Percentiles rank a stretch among this genome's conserved stretches.
Evolutionary conservation across 164 flowering plant genomes (phyloP).

Genomic region (Brasenia schreberi): DNA sequence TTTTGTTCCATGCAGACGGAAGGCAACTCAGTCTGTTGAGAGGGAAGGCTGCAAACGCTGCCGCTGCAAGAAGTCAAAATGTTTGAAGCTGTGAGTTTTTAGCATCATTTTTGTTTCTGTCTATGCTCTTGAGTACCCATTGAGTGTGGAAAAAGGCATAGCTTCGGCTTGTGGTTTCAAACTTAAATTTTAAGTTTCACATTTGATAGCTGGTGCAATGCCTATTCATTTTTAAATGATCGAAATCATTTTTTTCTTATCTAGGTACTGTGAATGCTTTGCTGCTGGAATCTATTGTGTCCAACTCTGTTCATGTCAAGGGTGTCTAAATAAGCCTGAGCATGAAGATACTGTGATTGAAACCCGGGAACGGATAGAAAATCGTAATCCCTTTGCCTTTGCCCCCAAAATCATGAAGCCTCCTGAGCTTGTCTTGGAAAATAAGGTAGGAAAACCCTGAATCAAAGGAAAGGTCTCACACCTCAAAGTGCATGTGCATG

Average conservation of each 20-base stretch:
- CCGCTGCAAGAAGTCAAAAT: conserved; percentile 91
- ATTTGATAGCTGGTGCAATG: neutral
- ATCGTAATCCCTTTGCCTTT: conserved; percentile 69
- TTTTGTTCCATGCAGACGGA: conserved; percentile 31
- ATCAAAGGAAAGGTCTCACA: too few species aligned
- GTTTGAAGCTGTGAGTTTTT: conserved; percentile 93
- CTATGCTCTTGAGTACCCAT: too few species aligned
- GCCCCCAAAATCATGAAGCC: conserved; percentile 60
- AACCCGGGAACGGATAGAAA: conserved; percentile 59
- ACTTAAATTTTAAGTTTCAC: too few species aligned
- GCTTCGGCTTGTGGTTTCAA: too few species aligned
- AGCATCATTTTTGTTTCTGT: too few species aligned
- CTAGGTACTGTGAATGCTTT: conserved; percentile 73
- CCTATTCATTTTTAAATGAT: neutral
- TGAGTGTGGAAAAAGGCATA: too few species aligned
- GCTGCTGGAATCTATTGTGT: conserved; percentile 77
- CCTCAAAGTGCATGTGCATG: too few species aligned
- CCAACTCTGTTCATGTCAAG: conserved; percentile 59
- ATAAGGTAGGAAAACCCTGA: conserved; percentile 22
- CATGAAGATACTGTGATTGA: conserved; percentile 53
- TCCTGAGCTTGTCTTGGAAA: conserved; percentile 17
- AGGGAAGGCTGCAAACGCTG: conserved; percentile 76
- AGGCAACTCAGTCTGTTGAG: conserved; percentile 43
- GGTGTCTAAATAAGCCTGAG: conserved; percentile 52
- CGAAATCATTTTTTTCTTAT: neutral